These are phyloP conservation scores for Mycena galopus DNA, from an alignment of 768 basidiomycete species.

Conservation along the genomic window DNA sequence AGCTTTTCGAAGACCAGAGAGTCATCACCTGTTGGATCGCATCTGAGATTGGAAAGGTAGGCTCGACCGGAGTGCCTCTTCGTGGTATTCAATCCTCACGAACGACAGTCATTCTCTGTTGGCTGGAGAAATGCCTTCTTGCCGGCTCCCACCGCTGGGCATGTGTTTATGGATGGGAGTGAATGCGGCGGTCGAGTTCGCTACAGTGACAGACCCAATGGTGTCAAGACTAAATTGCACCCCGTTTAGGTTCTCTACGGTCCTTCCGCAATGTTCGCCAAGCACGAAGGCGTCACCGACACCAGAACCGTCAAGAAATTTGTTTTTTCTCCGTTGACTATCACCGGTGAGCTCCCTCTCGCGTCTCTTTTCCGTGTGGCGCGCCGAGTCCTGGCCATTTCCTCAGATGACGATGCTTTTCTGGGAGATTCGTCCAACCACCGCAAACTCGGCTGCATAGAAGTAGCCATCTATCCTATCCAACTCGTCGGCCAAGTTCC, in stretches of 20 bases:
- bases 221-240: too few species aligned
- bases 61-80: not conserved
- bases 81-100: not conserved
- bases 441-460: slow-evolving; percentile 17
- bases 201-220: too few species aligned
- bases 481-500: slow-evolving; percentile 5
- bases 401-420: slow-evolving; percentile 25
- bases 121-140: slow-evolving; percentile 18
- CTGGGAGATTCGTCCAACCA: not conserved
- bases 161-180: slow-evolving; percentile 27
- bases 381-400: not conserved
- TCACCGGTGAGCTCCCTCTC: not conserved
- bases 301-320: slow-evolving; percentile 17
- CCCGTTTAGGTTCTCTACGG: too few species aligned
- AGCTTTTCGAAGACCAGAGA: not conserved
- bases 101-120: slow-evolving; percentile 21
- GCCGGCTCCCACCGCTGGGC: slow-evolving; percentile 12
- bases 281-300: slow-evolving; percentile 16
- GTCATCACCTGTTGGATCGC: slow-evolving; percentile 30
- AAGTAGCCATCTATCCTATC: slow-evolving; percentile 12
- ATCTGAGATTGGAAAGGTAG: slow-evolving; percentile 25
- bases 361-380: not conserved
- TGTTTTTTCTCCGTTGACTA: slow-evolving; percentile 7
- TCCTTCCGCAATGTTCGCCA: not conserved
- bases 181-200: slow-evolving; percentile 30